phyloP scores from a whole-genome alignment of 495 filamentous ascomycete species.

The Annulohypoxylon maeteangense region DNA sequence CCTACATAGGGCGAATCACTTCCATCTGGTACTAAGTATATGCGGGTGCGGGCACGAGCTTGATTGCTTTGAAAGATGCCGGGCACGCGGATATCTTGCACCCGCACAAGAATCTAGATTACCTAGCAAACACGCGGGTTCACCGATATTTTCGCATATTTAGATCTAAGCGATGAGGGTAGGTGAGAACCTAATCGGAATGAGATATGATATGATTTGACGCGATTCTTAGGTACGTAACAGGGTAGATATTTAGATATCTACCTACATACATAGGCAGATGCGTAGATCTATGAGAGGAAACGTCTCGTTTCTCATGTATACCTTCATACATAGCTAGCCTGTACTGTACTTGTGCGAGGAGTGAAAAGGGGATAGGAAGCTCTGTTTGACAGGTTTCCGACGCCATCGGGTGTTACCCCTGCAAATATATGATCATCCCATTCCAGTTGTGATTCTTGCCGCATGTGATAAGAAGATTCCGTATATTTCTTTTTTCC shows the following conservation, averaged over 20 bases:
- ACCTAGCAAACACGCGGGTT: conserved; percentile 21
- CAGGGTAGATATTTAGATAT: too few relatives aligned
- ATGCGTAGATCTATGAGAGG: not conserved
- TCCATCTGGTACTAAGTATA: not conserved
- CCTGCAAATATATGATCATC: conserved; percentile 28
- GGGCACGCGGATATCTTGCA: conserved; percentile 10
- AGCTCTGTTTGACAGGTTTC: conserved; percentile 34
- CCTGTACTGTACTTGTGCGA: conserved; percentile 5
- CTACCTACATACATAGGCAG: not conserved
- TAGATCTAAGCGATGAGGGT: not conserved
- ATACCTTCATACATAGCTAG: not conserved
- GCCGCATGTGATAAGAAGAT: conserved; percentile 25
- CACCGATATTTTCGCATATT: not conserved
- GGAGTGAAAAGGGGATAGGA: conserved; percentile 6
- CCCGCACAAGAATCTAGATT: not conserved
- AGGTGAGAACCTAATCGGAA: conserved; percentile 23
- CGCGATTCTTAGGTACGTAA: too few relatives aligned
- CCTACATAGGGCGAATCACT: conserved; percentile 25
- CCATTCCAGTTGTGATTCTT: not conserved
- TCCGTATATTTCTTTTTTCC: conserved; percentile 2
- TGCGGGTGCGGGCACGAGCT: not conserved
- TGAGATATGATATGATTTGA: conserved; percentile 6
- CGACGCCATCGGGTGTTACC: conserved; percentile 43
- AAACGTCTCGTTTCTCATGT: not conserved
- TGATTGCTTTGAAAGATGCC: conserved; percentile 9